phyloP scores from a whole-genome alignment of 2,329 filamentous ascomycete genomes.

The Domatiomyces catenatus region DNA sequence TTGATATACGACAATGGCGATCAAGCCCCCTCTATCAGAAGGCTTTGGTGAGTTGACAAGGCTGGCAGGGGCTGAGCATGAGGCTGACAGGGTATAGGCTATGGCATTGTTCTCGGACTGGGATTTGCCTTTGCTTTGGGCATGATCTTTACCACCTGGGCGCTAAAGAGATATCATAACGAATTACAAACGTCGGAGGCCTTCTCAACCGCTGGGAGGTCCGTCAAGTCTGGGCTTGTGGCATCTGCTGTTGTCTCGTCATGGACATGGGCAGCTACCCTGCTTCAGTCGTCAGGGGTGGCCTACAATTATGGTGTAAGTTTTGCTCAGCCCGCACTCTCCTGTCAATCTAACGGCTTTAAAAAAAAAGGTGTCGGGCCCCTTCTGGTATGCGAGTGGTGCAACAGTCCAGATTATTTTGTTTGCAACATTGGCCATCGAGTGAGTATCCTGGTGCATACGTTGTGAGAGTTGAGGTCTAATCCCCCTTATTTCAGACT shows the following conservation, averaged over 20 bases:
- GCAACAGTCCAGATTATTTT: slow-evolving; percentile 77
- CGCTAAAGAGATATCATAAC: slow-evolving; percentile 53
- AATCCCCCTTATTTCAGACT: slow-evolving; percentile 26
- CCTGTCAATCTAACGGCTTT: slow-evolving; percentile 69
- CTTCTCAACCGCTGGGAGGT: slow-evolving; percentile 77
- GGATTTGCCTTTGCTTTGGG: slow-evolving; percentile 60
- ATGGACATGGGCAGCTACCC: slow-evolving; percentile 83
- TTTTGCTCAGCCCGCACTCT: slow-evolving; percentile 43
- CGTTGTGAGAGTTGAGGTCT: not conserved
- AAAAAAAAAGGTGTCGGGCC: slow-evolving; percentile 45
- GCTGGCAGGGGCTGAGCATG: not conserved
- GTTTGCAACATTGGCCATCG: slow-evolving; percentile 80
- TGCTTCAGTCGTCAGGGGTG: slow-evolving; percentile 61
- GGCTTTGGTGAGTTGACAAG: slow-evolving; percentile 9
- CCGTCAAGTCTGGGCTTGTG: slow-evolving; percentile 77
- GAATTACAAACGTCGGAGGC: slow-evolving; percentile 78
- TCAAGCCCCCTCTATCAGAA: not conserved
- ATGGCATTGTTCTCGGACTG: slow-evolving; percentile 61
- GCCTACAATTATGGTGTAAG: slow-evolving; percentile 58
- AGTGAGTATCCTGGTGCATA: slow-evolving; percentile 24
- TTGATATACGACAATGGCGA: not conserved
- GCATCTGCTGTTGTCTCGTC: slow-evolving; percentile 80
- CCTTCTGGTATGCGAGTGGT: slow-evolving; percentile 54
- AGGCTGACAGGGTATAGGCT: slow-evolving; percentile 42
- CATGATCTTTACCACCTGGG: slow-evolving; percentile 59